Conservation (phyloP, 2,329 filamentous ascomycete species). For the Aspergillus transmontanensis region DNA sequence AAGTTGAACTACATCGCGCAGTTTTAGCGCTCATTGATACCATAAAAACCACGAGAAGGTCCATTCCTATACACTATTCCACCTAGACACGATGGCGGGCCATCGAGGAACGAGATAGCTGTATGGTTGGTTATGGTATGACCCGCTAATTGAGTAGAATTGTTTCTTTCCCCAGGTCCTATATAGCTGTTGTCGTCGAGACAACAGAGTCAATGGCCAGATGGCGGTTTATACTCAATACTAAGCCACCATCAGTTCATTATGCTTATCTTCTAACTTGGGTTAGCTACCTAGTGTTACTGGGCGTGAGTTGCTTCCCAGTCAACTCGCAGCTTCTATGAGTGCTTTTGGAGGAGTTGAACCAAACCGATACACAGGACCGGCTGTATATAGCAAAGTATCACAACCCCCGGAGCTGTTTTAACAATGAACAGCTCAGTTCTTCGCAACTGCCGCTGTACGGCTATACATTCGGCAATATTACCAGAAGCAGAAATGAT, state of each 20-base stretch:
- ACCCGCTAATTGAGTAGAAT: background rate
- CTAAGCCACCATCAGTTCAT: background rate
- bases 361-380: background rate
- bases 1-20: background rate
- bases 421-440: background rate
- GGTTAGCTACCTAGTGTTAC: background rate
- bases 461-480: conserved; percentile 13
- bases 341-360: background rate
- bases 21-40: background rate
- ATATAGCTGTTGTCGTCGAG: background rate
- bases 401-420: background rate
- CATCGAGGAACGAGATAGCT: background rate
- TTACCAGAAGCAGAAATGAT: conserved; percentile 25
- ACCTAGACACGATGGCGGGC: background rate
- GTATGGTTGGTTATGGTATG: background rate
- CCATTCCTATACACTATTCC: background rate
- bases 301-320: background rate
- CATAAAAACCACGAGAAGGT: background rate
- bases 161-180: background rate
- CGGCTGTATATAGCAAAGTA: background rate
- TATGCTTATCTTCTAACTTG: background rate
- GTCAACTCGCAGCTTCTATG: background rate
- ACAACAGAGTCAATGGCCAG: background rate
- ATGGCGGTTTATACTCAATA: background rate
- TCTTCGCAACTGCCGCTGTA: background rate